Evolutionary conservation across 2,329 filamentous ascomycete species (phyloP).

Genomic region (Claviceps arundinis): DNA sequence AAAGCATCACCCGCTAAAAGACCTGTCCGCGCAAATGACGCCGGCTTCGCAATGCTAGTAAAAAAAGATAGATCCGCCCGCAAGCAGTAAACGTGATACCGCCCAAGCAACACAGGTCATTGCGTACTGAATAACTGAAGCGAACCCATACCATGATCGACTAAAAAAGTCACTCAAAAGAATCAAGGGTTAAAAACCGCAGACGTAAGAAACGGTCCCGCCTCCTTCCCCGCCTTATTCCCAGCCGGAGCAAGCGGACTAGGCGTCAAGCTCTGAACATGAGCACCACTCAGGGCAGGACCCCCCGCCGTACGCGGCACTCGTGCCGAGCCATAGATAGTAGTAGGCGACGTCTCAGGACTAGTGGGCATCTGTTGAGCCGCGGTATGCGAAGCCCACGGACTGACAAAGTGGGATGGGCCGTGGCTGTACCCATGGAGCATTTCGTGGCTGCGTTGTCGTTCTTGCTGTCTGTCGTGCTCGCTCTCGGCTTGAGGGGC

Average conservation of each 20-base stretch:
- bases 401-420: constrained; percentile 11
- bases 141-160: too few relatives aligned
- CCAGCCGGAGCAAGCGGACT: not conserved
- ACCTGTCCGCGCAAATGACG: too few relatives aligned
- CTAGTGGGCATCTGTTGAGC: constrained; percentile 6
- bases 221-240: constrained; percentile 6
- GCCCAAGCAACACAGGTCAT: not conserved
- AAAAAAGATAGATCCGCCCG: too few relatives aligned
- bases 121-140: not conserved
- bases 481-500: not conserved
- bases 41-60: too few relatives aligned
- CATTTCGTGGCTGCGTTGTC: constrained; percentile 37
- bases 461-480: constrained; percentile 32
- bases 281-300: not conserved
- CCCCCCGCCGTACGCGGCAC: too few relatives aligned
- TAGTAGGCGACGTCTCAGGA: not conserved
- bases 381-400: not conserved
- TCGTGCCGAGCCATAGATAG: constrained; percentile 6
- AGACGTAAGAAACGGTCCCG: constrained; percentile 32
- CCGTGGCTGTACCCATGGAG: constrained; percentile 22
- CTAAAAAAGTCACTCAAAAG: not conserved
- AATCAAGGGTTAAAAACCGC: constrained; percentile 34
- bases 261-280: not conserved
- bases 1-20: too few relatives aligned
- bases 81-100: too few relatives aligned